Base-by-base conservation (phyloP, 371 early-diverging fungal species). In the Lichtheimia corymbifera region DNA sequence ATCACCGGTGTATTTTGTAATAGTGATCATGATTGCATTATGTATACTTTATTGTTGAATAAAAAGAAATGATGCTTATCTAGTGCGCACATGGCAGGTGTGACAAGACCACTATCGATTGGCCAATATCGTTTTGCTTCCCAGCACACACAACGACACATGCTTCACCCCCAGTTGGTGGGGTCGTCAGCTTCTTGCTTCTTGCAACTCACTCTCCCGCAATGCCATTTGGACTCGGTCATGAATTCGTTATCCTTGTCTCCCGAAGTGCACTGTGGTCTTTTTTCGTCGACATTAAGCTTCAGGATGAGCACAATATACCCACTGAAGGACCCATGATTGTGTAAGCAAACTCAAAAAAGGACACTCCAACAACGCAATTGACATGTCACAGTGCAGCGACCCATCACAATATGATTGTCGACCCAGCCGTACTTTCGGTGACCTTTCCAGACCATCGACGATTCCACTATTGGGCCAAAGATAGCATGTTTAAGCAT, bases 351-450 rank as follows among this genome's bases (percentile, higher is more conserved):
- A 12, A 53, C 27, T 15, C 24, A 1, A 30, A 18, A 25, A 20
- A 20, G 13, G 44, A 41, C 12, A 5, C 14, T 22, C 22, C 44
- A 18, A 40, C 40, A n/a, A 22, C 47, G 15, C 47, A 18, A 18
- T 47, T 47, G n/a, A 18, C 47, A 47, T 22, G n/a, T 47, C 47
- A 25, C 27, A 80, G 80, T 40, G 75, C 80, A 17, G 76, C 82
- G 0, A 83, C 83, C 6, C 83, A 83, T 51, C 78, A 76, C 55
- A 85, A 85, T 53, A 85, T 85, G 85, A 74, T 83, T 62, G 66
- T 83, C 2, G 85, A 85, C 58, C 81, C 83, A 22, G 77, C 79
- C 14, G 65, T 80, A 1, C 61, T 85, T 14, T 77, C 77, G 2
- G 72, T 71, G 22, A 75, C 79, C 15, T 72, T 77, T 28, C 83